Percentiles rank a stretch among this genome's conserved stretches.
Conservation (phyloP, 2,329 filamentous ascomycete species). For the Westerdykella sp. region DNA sequence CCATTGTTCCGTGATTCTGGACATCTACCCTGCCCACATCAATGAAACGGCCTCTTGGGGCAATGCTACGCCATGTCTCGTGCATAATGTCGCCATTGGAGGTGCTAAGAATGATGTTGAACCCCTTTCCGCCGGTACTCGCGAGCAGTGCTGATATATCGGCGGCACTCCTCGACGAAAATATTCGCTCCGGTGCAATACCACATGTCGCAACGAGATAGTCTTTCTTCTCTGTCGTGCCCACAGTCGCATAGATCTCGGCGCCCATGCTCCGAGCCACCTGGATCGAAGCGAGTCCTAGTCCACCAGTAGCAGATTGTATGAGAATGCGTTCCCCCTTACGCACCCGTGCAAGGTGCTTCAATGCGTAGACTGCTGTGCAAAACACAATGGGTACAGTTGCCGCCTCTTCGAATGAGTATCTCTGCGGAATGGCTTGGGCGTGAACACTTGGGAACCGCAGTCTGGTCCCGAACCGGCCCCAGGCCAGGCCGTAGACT, state of each 20-base stretch:
- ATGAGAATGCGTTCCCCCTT: constrained; percentile 14
- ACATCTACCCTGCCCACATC: constrained; percentile 18
- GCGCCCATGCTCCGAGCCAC: constrained; percentile 12
- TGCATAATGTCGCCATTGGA: constrained; percentile 20
- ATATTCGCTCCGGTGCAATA: constrained; percentile 27
- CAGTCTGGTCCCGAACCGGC: constrained; percentile 17
- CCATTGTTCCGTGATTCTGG: constrained; percentile 2
- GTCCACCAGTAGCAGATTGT: constrained; percentile 11
- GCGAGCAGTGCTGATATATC: constrained; percentile 3
- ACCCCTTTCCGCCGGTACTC: constrained; percentile 20
- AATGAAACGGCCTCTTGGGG: constrained; percentile 18
- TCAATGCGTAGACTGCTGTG: constrained; percentile 19
- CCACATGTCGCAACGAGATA: constrained; percentile 12
- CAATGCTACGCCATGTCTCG: constrained; percentile 42
- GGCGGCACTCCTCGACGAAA: constrained; percentile 16
- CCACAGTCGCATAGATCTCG: constrained; percentile 24
- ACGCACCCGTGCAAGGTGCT: constrained; percentile 11
- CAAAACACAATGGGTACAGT: constrained; percentile 17
- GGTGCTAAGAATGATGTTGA: constrained; percentile 32
- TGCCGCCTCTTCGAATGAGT: constrained; percentile 23
- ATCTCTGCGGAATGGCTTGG: constrained; percentile 14
- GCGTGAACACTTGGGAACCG: constrained; percentile 6
- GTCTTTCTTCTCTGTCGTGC: constrained; percentile 11
- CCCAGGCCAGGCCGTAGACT: constrained; percentile 14
- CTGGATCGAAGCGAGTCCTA: constrained; percentile 18